Evolutionary conservation across 2,329 filamentous ascomycete genomes (phyloP), one percentile per base, ranked within the genome.

Genomic region (Orbilia brochopaga): DNA sequence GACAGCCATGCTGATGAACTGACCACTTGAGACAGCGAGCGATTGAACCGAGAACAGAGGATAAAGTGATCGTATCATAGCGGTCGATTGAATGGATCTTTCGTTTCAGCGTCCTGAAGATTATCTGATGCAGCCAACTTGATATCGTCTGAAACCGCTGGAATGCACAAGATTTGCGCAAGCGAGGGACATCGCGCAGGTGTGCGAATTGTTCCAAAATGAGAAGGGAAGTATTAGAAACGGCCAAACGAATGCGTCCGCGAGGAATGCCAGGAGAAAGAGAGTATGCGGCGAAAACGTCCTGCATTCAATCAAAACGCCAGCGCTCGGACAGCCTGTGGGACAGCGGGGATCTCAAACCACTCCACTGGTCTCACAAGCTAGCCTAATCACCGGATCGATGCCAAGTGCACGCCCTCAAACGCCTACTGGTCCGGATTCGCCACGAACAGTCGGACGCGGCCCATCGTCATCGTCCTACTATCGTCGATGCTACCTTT

Each of bases 401-500:
- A 53, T 30, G 24, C 30, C 24, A 10, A 53, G 50, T 7, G 19
- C 2, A 21, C 27, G 30, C 27, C 37, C 27, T 32, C 27, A 3
- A 32, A 32, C 27, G 80, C 85, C 53, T 37, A 70, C 60, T 72
- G 67, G 52, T 94, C 91, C 17, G 91, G 91, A 79, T 95, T 95
- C 76, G 91, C 91, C 77, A 95, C 92, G 79, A 90, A 94, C 67
- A 95, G 83, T 73, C 90, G 85, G 54, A 87, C 87, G 27, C 86
- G 84, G 48, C 79, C 79, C 76, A 80, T 77, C 19, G 85, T 87
- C 69, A 81, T 82, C 64, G 81, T 82, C 78, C 94, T 88, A 0
- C 89, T 84, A 79, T 94, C 91, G 78, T 94, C 91, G 54, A 95
- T 90, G 78, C 90, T 94, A 64, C 91, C 91, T 77, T 90, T 84